Conservation (phyloP, 2,329 filamentous ascomycete species). For the Aureobasidium musti region DNA sequence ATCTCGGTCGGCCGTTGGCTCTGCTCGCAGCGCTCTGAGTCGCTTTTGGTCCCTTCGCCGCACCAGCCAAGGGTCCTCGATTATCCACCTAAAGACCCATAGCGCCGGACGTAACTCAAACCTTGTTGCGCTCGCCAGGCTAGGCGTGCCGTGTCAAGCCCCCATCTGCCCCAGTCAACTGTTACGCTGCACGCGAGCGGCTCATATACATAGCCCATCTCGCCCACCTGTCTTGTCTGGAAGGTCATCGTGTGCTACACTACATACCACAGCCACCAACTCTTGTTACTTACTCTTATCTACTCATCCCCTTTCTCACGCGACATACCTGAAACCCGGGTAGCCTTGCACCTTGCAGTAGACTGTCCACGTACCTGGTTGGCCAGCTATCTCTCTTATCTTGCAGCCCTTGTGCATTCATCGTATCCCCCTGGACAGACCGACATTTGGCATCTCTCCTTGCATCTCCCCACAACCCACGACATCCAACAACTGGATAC, state of each 20-base stretch:
- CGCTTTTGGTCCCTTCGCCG: conserved; percentile 19
- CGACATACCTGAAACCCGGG: conserved; percentile 23
- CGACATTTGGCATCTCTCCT: conserved; percentile 27
- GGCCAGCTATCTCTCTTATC: conserved; percentile 27
- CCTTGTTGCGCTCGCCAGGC: conserved; percentile 24
- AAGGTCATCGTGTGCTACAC: conserved; percentile 29
- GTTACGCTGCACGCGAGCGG: conserved; percentile 14
- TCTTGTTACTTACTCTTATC: conserved; percentile 26
- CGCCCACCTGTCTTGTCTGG: conserved; percentile 18
- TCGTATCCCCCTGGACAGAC: conserved; percentile 26
- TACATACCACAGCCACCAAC: conserved; percentile 24
- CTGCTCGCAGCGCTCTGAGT: conserved; percentile 18
- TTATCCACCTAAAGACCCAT: conserved; percentile 21
- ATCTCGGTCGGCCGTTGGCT: conserved; percentile 26
- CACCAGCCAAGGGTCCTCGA: conserved; percentile 27
- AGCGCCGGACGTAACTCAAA: conserved; percentile 28
- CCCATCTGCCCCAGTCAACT: conserved; percentile 25
- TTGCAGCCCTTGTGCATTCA: conserved; percentile 22
- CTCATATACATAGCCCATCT: conserved; percentile 28
- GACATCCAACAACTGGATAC: conserved; percentile 3
- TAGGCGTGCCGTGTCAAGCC: conserved; percentile 28
- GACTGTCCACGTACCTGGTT: conserved; percentile 28
- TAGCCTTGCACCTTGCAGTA: conserved; percentile 27
- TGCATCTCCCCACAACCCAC: conserved; percentile 14
- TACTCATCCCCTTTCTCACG: conserved; percentile 21